Conservation (phyloP, 805 yeast genomes). For the Kodamaea sagamina region DNA sequence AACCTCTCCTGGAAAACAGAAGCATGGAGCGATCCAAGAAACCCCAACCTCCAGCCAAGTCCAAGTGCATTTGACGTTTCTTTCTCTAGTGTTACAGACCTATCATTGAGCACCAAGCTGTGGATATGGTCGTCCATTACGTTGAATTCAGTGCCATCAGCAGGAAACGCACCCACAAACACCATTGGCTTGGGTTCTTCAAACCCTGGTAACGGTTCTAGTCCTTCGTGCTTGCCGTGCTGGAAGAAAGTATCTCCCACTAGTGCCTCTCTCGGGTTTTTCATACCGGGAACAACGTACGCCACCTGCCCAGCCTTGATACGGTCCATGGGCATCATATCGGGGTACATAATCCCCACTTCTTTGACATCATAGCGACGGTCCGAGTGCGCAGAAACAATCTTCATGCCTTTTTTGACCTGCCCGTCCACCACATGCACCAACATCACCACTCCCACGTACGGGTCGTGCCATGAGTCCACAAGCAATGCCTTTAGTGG, state of each 20-base stretch:
- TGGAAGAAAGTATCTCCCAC: conserved; percentile 89
- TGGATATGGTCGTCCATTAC: conserved; percentile 87
- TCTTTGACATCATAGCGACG: conserved; percentile 85
- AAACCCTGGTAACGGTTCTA: conserved; percentile 87
- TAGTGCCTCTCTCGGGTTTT: conserved; percentile 77
- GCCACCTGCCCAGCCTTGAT: conserved; percentile 93
- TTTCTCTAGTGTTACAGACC: conserved; percentile 84
- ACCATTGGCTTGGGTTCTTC: conserved; percentile 99
- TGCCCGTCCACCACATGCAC: conserved; percentile 84
- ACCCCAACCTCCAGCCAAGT: conserved; percentile 97
- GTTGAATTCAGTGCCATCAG: conserved; percentile 89
- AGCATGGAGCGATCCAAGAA: conserved; percentile 92
- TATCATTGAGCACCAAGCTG: conserved; percentile 84
- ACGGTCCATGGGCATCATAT: conserved; percentile 61
- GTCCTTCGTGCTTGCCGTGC: conserved; percentile 51
- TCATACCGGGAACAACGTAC: conserved; percentile 93
- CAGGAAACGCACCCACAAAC: conserved; percentile 96
- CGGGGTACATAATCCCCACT: conserved; percentile 95
- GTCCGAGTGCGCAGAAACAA: conserved; percentile 75
- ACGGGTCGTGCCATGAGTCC: conserved; percentile 97
- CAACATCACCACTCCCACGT: conserved; percentile 84
- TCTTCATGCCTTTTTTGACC: conserved; percentile 70
- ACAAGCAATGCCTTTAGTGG: conserved; percentile 79
- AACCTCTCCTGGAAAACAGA: conserved; percentile 90
- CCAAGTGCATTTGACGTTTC: conserved; percentile 95